Percentiles rank a stretch among this genome's conserved stretches.
These are phyloP conservation scores for Cronartium ribicola DNA, from an alignment of 1,284 basidiomycete species.

Conservation along the genomic window DNA sequence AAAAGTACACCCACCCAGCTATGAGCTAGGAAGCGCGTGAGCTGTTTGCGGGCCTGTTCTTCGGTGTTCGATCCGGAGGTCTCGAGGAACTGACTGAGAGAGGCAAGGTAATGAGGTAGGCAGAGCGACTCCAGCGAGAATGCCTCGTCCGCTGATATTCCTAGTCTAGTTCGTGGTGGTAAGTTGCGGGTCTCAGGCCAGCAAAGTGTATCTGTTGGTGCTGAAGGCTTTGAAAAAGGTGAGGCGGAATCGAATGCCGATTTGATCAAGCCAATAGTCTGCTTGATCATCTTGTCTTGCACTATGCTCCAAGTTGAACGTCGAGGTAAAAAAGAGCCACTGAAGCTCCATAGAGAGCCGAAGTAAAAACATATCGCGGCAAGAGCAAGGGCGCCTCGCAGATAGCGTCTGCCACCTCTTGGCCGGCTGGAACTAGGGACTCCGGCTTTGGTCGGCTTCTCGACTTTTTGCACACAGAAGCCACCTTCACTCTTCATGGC, in stretches of 20 bases:
- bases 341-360: neutral
- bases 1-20: slow-evolving; percentile 5
- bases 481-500: neutral
- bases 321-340: neutral
- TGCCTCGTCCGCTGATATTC: neutral
- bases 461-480: neutral
- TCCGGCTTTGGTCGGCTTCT: neutral
- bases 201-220: slow-evolving; percentile 3
- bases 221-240: neutral
- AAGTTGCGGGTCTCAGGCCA: neutral
- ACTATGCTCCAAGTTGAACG: neutral
- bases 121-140: neutral
- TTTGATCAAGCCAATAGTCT: neutral
- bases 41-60: neutral
- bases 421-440: neutral
- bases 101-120: neutral
- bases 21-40: neutral
- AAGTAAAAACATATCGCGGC: neutral
- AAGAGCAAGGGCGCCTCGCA: neutral
- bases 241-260: neutral
- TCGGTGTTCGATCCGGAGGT: neutral
- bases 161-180: neutral
- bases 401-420: neutral
- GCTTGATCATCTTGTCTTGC: neutral
- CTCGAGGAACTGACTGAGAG: neutral